phyloP scores from a whole-genome alignment of 352 stramenopile genomes.

The Aphanomyces invadans region DNA sequence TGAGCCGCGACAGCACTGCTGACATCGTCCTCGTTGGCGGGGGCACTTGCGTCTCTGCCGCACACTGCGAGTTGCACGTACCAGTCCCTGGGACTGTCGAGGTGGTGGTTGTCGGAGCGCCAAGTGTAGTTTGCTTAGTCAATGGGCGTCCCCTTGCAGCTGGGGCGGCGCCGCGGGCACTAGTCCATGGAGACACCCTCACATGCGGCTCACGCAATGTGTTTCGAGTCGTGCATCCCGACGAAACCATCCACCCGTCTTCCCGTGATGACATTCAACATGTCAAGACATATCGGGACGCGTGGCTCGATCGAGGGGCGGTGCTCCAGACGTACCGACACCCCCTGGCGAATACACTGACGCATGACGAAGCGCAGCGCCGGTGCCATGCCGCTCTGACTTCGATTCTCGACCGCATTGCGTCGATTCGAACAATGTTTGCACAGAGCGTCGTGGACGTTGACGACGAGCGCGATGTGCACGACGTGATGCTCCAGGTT shows the following conservation, averaged over 20 bases:
- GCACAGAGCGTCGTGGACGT: neutral
- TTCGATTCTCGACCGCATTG: conserved; percentile 13
- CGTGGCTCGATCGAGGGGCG: neutral
- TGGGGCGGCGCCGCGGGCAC: neutral
- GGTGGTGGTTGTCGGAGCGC: neutral
- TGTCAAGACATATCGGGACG: neutral
- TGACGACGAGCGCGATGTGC: neutral
- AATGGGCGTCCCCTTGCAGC: neutral
- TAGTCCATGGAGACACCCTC: conserved; percentile 15
- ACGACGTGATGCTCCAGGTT: conserved; percentile 12
- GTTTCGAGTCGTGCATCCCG: conserved; percentile 18
- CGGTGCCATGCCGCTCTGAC: conserved; percentile 7
- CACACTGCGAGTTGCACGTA: conserved; percentile 4
- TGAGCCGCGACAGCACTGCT: neutral
- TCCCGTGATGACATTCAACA: neutral
- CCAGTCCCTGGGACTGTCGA: neutral
- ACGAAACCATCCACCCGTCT: neutral
- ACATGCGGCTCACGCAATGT: conserved; percentile 20
- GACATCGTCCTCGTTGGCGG: conserved; percentile 15
- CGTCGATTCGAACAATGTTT: conserved; percentile 18
- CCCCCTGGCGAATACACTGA: neutral
- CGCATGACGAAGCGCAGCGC: neutral
- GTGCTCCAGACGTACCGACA: neutral
- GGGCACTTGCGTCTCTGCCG: neutral
- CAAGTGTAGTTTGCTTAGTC: neutral